Base-by-base conservation (phyloP, 2,329 filamentous ascomycete species). In the Chalaropsis ovoidea region DNA sequence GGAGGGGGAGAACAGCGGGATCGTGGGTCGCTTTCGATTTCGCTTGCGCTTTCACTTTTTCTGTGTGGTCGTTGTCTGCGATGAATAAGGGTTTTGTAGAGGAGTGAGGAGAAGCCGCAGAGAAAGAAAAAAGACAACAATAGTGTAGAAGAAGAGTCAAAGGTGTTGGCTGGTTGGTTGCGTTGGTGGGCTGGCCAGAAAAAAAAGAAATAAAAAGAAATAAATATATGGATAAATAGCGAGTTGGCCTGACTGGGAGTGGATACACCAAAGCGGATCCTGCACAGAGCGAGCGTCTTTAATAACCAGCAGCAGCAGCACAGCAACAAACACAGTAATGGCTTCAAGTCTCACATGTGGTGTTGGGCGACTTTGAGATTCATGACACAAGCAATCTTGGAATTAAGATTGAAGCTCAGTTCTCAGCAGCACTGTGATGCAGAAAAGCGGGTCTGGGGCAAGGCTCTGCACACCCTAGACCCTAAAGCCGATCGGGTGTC, bases 381-480 rank as follows among this genome's bases (percentile, higher is more conserved):
- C 54, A 35, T 39, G 39, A 35, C 24, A 39, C 15, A 58, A n/a
- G 31, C 27, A 58, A 58, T 58, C 15, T 52, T 52, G 47, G 27
- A 35, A 31, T n/a, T 58, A 58, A 35, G 27, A 35, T 39, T 58
- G 54, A 58, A 58, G 54, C 27, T 58, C 10, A 11, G 24, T 58
- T 58, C 52, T 39, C 31, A 19, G 17, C 10, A 15, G 24, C 54
- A n/a, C 54, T 35, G 54, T 47, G 43, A 47, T 47, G 43, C 43
- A 63, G 11, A 63, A 63, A 39, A 43, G n/a, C 10, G 42, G 39
- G 22, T 49, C 22, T 45, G 24, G n/a, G 54, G 54, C 54, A 58
- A 58, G 54, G 54, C 54, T 58, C 31, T 58, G 54, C 54, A 56
- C 27, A 35, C 54, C 54, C 15, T 41, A 61, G 58, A 22, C 19